Evolutionary conservation across 148 eudicot species (phyloP), one percentile per base, ranked within the genome.

Genomic region (Heliamphora exappendiculata): DNA sequence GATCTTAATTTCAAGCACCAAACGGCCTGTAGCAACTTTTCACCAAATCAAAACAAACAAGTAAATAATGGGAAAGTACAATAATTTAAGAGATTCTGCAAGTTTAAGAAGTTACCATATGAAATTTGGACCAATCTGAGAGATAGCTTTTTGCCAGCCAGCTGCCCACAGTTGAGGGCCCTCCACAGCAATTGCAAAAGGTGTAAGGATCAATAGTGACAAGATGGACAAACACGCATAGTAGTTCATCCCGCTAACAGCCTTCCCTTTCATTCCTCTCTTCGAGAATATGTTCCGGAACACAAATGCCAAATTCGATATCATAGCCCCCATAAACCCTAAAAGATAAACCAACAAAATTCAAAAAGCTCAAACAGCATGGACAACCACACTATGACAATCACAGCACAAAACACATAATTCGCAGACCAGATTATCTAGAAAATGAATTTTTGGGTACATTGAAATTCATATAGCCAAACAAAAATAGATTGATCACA

Each of bases 291-390:
- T 89, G 78, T 89, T 89, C 45, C 90, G 89, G n/a, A 89, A 86
- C 74, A 89, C 93, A 72, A 89, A 89, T 28, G 93, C 93, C 76
- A 89, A 39, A 81, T 89, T 89, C n/a, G 93, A 89, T 76, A 89
- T 79, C 93, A 89, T 89, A 72, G 93, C 93, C 19, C 93, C 93
- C 90, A 89, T 87, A 84, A 89, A 89, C 53, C 93, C 93, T 89
- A 57, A 22, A 16, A 19, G 62, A 77, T 12, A 68, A 3, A 77
- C 9, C 31, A 24, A 20, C 63, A 44, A 50, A 51, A 37, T 42
- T 74, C 57, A 45, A 29, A 60, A 14, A 58, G 4, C 33, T 3
- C 34, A 8, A 7, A 39, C 34, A 64, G 28, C 17, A n/a, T 19
- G 1, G 7, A 16, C 28, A 49, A 47, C 7, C 34, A 39, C 4